Percentiles rank a stretch among this genome's conserved stretches.
phyloP scores from a whole-genome alignment of 1,284 basidiomycete species.

The Takashimella tepidaria region DNA sequence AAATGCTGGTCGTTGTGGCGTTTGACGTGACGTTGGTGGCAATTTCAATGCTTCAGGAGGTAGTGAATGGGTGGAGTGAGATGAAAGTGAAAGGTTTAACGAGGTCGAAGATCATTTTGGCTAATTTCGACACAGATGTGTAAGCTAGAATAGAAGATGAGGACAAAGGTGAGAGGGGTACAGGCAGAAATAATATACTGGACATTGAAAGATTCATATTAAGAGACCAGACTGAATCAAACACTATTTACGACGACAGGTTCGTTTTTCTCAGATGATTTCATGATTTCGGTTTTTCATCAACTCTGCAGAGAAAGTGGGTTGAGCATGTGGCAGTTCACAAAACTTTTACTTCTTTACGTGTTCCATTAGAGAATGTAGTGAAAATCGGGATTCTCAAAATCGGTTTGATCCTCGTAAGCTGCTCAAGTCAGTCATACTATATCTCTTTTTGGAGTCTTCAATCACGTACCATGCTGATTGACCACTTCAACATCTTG shows the following conservation, averaged over 20 bases:
- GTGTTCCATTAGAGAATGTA: background rate
- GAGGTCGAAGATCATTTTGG: background rate
- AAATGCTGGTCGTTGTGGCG: background rate
- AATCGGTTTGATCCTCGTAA: background rate
- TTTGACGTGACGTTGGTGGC: background rate
- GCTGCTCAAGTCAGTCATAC: background rate
- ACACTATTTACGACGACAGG: too few relatives aligned
- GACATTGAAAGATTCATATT: too few relatives aligned
- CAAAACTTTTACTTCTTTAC: too few relatives aligned
- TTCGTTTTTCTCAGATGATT: too few relatives aligned
- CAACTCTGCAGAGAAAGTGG: too few relatives aligned
- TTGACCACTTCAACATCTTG: background rate
- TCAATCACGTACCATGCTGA: background rate
- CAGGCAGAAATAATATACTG: too few relatives aligned
- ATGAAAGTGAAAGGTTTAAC: background rate
- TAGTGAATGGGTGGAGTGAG: background rate
- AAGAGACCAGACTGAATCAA: too few relatives aligned
- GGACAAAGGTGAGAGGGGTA: too few relatives aligned
- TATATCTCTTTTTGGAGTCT: background rate
- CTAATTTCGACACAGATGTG: background rate
- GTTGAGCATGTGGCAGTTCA: too few relatives aligned
- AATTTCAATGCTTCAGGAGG: background rate
- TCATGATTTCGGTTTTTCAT: too few relatives aligned
- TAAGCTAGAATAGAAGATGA: too few relatives aligned
- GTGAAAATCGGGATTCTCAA: background rate